Evolutionary conservation across 73 alveolate species (phyloP).

Genomic region (Paramecium pentaurelia): DNA sequence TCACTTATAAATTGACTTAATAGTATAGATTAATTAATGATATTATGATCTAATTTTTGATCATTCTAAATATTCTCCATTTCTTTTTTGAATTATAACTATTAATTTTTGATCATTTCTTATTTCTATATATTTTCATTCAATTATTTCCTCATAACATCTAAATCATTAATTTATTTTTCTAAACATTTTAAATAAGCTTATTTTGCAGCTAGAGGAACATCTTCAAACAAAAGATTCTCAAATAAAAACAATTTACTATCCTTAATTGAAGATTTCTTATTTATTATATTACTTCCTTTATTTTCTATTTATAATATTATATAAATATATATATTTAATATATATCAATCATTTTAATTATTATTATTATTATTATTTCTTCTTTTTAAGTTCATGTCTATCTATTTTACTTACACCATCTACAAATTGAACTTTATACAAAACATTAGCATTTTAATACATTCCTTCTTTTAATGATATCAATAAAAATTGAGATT

Average conservation of each 20-base stretch:
- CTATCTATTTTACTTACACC: constrained; percentile 88
- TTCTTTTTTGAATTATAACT: not conserved
- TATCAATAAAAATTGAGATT: constrained; percentile 81
- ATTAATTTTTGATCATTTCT: not conserved
- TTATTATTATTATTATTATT: not conserved
- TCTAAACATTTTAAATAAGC: not conserved
- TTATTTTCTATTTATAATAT: not conserved
- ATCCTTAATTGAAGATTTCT: constrained; percentile 5
- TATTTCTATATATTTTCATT: not conserved
- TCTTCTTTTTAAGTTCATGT: constrained; percentile 64
- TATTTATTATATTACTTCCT: not conserved
- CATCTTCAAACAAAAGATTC: constrained; percentile 10
- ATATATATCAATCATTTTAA: not conserved
- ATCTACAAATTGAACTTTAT: constrained; percentile 89
- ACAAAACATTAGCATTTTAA: constrained; percentile 97
- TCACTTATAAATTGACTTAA: not conserved
- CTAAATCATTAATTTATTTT: not conserved
- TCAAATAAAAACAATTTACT: not conserved
- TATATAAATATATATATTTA: not conserved
- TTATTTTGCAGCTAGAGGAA: not conserved
- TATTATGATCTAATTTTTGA: not conserved
- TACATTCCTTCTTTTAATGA: constrained; percentile 97
- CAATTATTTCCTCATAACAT: not conserved
- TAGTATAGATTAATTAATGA: not conserved
- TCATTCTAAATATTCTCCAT: not conserved